Evolutionary conservation across 352 stramenopile genomes (phyloP).

Genomic region (Thalassiosira mediterranea): DNA sequence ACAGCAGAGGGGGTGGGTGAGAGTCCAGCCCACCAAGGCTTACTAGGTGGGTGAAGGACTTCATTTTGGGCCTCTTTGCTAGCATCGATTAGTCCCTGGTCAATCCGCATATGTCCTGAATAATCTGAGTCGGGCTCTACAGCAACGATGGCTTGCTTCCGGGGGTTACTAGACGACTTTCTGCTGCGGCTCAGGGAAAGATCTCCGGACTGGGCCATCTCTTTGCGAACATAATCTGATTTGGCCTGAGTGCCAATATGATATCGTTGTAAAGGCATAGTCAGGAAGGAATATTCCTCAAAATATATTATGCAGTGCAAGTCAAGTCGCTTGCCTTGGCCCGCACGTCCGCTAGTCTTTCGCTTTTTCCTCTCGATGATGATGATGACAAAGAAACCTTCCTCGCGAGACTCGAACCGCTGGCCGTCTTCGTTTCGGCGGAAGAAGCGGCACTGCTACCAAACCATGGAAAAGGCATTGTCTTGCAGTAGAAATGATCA

Average conservation of each 20-base stretch:
- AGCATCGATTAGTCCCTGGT: conserved; percentile 47
- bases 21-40: conserved; percentile 24
- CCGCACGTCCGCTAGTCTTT: conserved; percentile 12
- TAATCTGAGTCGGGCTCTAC: conserved; percentile 29
- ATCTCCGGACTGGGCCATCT: conserved; percentile 24
- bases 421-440: background rate
- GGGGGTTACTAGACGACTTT: conserved; percentile 12
- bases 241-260: too few species aligned
- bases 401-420: background rate
- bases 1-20: conserved; percentile 2
- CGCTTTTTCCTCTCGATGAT: conserved; percentile 2
- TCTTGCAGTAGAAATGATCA: too few species aligned
- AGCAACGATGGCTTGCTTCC: conserved; percentile 20
- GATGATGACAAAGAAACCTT: conserved; percentile 25
- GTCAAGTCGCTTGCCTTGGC: conserved; percentile 14
- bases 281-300: background rate
- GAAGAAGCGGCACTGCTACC: background rate
- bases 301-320: background rate
- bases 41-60: conserved; percentile 1
- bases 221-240: conserved; percentile 13
- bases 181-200: conserved; percentile 12
- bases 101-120: conserved; percentile 30
- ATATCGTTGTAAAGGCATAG: conserved; percentile 1
- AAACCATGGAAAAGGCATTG: conserved; percentile 25
- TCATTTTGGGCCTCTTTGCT: conserved; percentile 23